phyloP scores from a whole-genome alignment of 2,329 filamentous ascomycete genomes.

The Alternaria sp. region DNA sequence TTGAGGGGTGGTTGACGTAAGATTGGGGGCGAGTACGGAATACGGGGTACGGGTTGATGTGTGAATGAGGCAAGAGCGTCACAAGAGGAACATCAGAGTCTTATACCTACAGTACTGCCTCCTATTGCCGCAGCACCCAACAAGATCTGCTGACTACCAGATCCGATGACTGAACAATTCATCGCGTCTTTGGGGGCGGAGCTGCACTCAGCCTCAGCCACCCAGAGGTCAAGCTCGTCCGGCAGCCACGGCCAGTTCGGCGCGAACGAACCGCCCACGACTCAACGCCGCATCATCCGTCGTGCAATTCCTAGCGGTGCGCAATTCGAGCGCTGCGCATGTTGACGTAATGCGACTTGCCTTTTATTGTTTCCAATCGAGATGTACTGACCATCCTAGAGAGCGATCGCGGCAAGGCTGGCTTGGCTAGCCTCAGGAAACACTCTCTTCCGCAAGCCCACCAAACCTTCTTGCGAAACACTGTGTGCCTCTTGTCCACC shows the following conservation, averaged over 20 bases:
- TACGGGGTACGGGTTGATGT: not conserved
- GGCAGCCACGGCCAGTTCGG: slow-evolving; percentile 26
- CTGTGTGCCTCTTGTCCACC: slow-evolving; percentile 12
- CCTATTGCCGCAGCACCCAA: slow-evolving; percentile 19
- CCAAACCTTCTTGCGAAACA: slow-evolving; percentile 23
- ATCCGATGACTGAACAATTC: slow-evolving; percentile 30
- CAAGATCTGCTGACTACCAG: slow-evolving; percentile 35
- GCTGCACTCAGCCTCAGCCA: slow-evolving; percentile 41
- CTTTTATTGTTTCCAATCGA: not conserved
- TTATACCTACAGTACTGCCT: too few relatives aligned
- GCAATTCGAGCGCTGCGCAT: not conserved
- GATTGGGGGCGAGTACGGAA: slow-evolving; percentile 16
- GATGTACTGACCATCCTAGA: not conserved
- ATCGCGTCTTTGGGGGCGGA: slow-evolving; percentile 35
- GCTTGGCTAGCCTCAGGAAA: slow-evolving; percentile 22
- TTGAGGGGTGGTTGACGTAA: slow-evolving; percentile 23
- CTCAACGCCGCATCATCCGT: slow-evolving; percentile 15
- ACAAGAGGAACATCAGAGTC: slow-evolving; percentile 7
- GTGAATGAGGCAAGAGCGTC: slow-evolving; percentile 18
- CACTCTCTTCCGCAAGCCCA: slow-evolving; percentile 24
- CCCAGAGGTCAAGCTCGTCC: slow-evolving; percentile 21
- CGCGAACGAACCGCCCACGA: slow-evolving; percentile 7
- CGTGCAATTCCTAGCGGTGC: slow-evolving; percentile 4
- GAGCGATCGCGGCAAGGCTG: not conserved
- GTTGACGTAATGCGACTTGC: not conserved